Conservation (phyloP, 371 early-diverging fungal genomes). For the Dipsacomyces acuminosporus region DNA sequence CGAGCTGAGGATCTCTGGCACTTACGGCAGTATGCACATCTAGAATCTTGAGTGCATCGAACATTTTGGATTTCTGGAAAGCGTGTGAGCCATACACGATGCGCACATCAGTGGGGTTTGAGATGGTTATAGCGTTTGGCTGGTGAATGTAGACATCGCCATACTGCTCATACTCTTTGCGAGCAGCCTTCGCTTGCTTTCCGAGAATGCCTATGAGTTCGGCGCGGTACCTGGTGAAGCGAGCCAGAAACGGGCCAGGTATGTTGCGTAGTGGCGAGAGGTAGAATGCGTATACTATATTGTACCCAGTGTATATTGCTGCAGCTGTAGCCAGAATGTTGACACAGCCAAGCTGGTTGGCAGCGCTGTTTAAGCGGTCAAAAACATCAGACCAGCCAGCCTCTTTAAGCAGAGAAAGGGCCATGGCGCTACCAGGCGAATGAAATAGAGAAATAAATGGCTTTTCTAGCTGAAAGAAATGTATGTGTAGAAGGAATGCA, state of each 20-base stretch:
- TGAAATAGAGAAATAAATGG: too few relatives aligned
- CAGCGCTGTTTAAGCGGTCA: too few relatives aligned
- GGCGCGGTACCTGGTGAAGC: not conserved
- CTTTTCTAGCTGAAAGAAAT: too few relatives aligned
- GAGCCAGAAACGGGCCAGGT: not conserved
- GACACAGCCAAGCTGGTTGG: too few relatives aligned
- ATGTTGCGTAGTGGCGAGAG: not conserved
- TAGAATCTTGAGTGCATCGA: not conserved
- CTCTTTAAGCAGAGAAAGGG: too few relatives aligned
- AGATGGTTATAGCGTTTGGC: not conserved
- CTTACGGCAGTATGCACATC: conserved; percentile 31
- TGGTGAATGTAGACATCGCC: not conserved
- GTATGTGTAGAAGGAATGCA: too few relatives aligned
- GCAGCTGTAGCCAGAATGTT: too few relatives aligned
- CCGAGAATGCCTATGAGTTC: not conserved
- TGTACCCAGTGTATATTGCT: too few relatives aligned
- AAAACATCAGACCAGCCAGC: too few relatives aligned
- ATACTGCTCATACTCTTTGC: not conserved
- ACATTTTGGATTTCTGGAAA: not conserved
- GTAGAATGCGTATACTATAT: not conserved
- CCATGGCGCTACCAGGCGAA: too few relatives aligned
- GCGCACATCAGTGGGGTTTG: not conserved
- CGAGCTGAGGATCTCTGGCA: conserved; percentile 20
- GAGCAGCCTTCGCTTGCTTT: not conserved
- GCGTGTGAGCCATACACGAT: not conserved